These are phyloP conservation scores for Cryptococcus sp. DNA, from an alignment of 1,284 basidiomycete genomes.

Conservation along the genomic window DNA sequence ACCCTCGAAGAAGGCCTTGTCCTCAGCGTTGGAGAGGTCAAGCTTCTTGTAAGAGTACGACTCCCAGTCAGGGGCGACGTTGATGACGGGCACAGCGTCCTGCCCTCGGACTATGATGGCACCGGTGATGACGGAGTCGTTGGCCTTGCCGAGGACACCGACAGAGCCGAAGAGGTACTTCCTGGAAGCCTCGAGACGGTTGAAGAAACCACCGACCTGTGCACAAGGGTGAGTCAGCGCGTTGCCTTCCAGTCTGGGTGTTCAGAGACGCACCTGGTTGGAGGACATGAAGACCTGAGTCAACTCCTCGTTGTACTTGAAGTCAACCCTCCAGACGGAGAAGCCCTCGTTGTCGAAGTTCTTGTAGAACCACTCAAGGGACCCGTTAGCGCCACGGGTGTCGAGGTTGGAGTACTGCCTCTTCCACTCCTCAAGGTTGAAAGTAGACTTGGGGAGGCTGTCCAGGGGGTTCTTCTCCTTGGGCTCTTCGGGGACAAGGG, in stretches of 20 bases:
- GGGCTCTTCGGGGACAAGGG: conserved; percentile 60
- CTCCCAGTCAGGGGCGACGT: conserved; percentile 84
- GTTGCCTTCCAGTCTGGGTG: neutral
- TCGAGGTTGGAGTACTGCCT: conserved; percentile 97
- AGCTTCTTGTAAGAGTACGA: conserved; percentile 77
- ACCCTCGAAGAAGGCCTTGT: conserved; percentile 85
- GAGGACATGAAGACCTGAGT: conserved; percentile 89
- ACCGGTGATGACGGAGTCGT: conserved; percentile 75
- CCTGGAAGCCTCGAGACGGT: conserved; percentile 89
- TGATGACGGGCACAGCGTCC: conserved; percentile 63
- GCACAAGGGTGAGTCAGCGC: conserved; percentile 48
- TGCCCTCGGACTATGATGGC: conserved; percentile 75
- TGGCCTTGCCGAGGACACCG: conserved; percentile 80
- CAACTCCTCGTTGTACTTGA: conserved; percentile 94
- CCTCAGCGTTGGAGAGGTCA: conserved; percentile 57
- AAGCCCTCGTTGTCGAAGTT: conserved; percentile 89
- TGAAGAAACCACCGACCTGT: conserved; percentile 89
- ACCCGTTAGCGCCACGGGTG: conserved; percentile 66
- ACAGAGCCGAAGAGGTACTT: conserved; percentile 93
- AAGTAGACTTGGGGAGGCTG: conserved; percentile 79
- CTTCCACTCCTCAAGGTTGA: conserved; percentile 98
- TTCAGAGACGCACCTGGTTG: conserved; percentile 48
- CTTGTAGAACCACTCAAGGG: conserved; percentile 73
- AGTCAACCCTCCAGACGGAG: conserved; percentile 88
- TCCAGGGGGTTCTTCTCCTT: conserved; percentile 94